phyloP scores from a whole-genome alignment of 176 grass and related monocot genomes.

The Oryza brachyantha region DNA sequence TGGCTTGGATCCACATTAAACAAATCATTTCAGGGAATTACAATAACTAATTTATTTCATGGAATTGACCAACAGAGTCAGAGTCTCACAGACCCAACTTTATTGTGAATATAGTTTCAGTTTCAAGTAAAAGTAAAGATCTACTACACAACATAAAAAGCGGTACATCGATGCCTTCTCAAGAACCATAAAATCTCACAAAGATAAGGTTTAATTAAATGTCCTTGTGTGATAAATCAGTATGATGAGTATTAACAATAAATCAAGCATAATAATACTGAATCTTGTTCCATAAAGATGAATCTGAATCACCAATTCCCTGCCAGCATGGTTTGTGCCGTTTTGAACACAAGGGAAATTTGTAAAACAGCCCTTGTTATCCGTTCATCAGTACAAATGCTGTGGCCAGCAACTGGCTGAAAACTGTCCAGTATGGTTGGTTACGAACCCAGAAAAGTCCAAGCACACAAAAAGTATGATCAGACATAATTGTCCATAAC shows the following conservation, averaged over 20 bases:
- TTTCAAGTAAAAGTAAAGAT: neutral
- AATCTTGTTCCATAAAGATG: neutral
- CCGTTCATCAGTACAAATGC: neutral
- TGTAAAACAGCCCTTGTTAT: neutral
- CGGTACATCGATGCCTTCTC: too few species aligned
- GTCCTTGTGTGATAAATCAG: too few species aligned
- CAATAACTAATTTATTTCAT: too few species aligned
- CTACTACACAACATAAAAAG: too few species aligned
- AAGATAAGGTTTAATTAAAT: too few species aligned
- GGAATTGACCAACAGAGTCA: too few species aligned
- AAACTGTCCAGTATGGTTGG: neutral
- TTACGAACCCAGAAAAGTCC: neutral
- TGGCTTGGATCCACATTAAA: neutral
- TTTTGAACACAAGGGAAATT: neutral
- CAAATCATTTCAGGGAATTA: neutral
- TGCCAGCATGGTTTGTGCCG: neutral
- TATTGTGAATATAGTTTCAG: neutral
- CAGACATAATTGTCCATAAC: neutral
- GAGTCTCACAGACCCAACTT: neutral
- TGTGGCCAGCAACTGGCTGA: neutral
- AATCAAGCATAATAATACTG: too few species aligned
- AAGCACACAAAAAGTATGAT: neutral
- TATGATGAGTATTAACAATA: too few species aligned
- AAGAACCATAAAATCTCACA: neutral
- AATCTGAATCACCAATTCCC: neutral